Evolutionary conservation across 1,284 basidiomycete genomes (phyloP), one percentile per base, ranked within the genome.

Genomic region (Neonothopanus nambi): DNA sequence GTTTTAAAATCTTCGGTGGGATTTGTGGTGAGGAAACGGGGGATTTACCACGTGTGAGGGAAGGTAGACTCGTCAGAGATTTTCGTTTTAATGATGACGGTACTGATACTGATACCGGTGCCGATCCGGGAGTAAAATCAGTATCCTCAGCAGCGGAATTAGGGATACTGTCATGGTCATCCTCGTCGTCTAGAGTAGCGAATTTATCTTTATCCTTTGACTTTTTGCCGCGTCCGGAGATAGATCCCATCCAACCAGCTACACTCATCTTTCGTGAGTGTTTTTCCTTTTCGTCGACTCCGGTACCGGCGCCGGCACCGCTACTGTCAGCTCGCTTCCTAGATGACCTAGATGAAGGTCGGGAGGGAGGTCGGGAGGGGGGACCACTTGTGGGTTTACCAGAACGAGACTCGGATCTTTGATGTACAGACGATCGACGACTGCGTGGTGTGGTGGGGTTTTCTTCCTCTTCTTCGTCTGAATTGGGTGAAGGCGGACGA

Each of bases 181-280:
- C 68, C n/a, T n/a, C n/a, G n/a, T n/a, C n/a, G 33, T 72, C 68
- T 43, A 89, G 67, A 37, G 80, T 69, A 50, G 85, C 67, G 55
- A 87, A 89, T 55, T 78, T 72, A 35, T 85, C 80, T 59, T 79
- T 81, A 57, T 87, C 82, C 62, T 80, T 81, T 57, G 78, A 79
- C 66, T 81, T 87, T 75, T 82, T 86, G 48, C 74, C 71, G 21
- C 79, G 71, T 3, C 80, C 79, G 5, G 82, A 77, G 40, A 87
- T 75, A 20, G 79, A 80, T 48, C 74, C 81, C 51, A 85, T 77
- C 85, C 88, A 89, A 3, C 81, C 84, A 2, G 83, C 72, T 18
- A 89, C 75, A 57, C 75, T 80, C 60, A 78, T 68, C 61, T 69
- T 65, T 24, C 66, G 65, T 8, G 69, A 48, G n/a, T n/a, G n/a